phyloP scores from a whole-genome alignment of 2,329 filamentous ascomycete species.

The Amauroascus niger region DNA sequence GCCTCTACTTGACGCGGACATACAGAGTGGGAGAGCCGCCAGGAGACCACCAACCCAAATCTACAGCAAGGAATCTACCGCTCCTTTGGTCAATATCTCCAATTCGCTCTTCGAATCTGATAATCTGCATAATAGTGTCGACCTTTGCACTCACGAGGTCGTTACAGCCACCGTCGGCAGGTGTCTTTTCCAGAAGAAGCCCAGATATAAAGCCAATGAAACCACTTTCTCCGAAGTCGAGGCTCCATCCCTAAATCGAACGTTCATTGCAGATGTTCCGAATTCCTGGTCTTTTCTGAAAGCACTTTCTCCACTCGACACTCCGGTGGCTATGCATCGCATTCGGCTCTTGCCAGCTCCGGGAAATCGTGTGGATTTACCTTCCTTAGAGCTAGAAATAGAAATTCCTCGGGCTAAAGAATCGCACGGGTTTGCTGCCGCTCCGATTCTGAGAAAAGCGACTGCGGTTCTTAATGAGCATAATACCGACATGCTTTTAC shows the following conservation, averaged over 20 bases:
- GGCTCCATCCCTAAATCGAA: background rate
- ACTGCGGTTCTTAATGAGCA: conserved; percentile 26
- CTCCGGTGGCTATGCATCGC: conserved; percentile 18
- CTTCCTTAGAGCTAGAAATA: conserved; percentile 27
- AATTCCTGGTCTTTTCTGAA: conserved; percentile 27
- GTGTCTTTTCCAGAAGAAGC: conserved; percentile 28
- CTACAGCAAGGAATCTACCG: conserved; percentile 9
- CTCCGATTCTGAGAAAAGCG: conserved; percentile 22
- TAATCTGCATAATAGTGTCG: background rate
- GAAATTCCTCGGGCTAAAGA: conserved; percentile 18
- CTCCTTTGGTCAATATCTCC: conserved; percentile 11
- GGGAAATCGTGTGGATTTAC: conserved; percentile 20
- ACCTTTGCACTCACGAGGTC: conserved; percentile 23
- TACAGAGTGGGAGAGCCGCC: conserved; percentile 13
- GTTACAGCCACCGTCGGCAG: conserved; percentile 32
- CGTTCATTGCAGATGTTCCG: conserved; percentile 30
- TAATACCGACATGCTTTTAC: conserved; percentile 32
- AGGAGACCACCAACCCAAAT: conserved; percentile 13
- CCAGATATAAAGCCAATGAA: conserved; percentile 1
- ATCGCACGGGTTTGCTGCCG: background rate
- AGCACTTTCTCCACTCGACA: conserved; percentile 18
- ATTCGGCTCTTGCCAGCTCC: conserved; percentile 29
- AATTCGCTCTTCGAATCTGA: conserved; percentile 9
- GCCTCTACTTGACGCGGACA: conserved; percentile 20
- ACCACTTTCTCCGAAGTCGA: conserved; percentile 9